phyloP scores from a whole-genome alignment of 257 asterid species.

The Catharanthus roseus region DNA sequence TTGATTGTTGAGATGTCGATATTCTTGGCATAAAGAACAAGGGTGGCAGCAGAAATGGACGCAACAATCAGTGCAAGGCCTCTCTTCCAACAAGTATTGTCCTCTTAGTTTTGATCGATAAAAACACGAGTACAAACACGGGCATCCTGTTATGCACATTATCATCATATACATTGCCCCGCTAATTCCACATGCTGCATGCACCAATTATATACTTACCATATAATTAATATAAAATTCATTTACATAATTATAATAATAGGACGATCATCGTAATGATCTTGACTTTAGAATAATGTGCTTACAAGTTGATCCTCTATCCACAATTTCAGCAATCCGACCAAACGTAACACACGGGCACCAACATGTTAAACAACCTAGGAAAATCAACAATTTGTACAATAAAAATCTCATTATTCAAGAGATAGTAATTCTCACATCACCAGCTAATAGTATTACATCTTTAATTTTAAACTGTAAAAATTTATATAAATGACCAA shows the following conservation, averaged over 20 bases:
- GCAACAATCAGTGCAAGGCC: constrained; percentile 53
- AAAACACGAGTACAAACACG: constrained; percentile 57
- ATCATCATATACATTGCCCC: constrained; percentile 44
- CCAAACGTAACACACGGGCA: constrained; percentile 73
- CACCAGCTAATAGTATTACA: too few species aligned
- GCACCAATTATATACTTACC: too few species aligned
- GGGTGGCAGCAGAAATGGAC: constrained; percentile 50
- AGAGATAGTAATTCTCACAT: too few species aligned
- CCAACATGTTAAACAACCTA: constrained; percentile 64
- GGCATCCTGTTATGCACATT: constrained; percentile 37
- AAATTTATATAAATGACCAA: too few species aligned
- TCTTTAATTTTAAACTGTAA: too few species aligned
- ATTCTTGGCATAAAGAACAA: constrained; percentile 61
- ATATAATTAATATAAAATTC: not conserved
- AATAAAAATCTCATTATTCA: not conserved
- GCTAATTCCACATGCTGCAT: constrained; percentile 61
- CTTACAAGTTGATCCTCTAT: constrained; percentile 61
- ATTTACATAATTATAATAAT: too few species aligned
- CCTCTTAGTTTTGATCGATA: constrained; percentile 61
- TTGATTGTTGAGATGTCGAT: constrained; percentile 39
- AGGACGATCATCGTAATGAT: not conserved
- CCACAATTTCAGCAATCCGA: constrained; percentile 59
- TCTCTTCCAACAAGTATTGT: constrained; percentile 43
- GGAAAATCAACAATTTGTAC: not conserved
- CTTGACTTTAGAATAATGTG: not conserved